Evolutionary conservation across 306 rosid genomes (phyloP).

Genomic region (Casuarina glauca): DNA sequence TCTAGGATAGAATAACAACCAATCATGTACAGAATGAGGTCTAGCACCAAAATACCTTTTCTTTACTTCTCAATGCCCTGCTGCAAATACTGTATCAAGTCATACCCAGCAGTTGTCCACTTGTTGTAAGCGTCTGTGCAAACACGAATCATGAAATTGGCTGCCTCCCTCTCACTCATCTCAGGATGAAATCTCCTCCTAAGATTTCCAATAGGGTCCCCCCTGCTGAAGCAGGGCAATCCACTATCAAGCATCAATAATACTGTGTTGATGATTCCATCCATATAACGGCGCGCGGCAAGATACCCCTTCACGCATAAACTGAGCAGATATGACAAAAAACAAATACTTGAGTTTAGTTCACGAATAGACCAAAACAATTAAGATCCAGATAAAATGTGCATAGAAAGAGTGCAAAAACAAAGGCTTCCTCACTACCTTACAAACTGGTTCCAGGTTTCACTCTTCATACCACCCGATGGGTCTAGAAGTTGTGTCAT

Average conservation of each 20-base stretch:
- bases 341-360: background rate
- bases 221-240: constrained; percentile 95
- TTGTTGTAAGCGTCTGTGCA: constrained; percentile 97
- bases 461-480: constrained; percentile 93
- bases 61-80: constrained; percentile 94
- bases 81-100: constrained; percentile 93
- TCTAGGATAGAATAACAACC: constrained; percentile 41
- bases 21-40: constrained; percentile 57
- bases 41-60: constrained; percentile 14
- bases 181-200: constrained; percentile 97
- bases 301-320: constrained; percentile 97
- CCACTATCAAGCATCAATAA: constrained; percentile 93
- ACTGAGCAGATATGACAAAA: constrained; percentile 36
- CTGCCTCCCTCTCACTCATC: constrained; percentile 96
- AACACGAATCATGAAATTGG: constrained; percentile 91
- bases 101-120: constrained; percentile 99
- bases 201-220: constrained; percentile 96
- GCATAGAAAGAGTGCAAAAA: background rate
- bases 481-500: constrained; percentile 98
- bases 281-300: constrained; percentile 85
- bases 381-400: constrained; percentile 10
- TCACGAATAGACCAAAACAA: background rate
- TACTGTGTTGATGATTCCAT: constrained; percentile 81
- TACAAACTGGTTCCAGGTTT: constrained; percentile 89
- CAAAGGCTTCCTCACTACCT: constrained; percentile 47